These are phyloP conservation scores for Tremella yokohamensis DNA, from an alignment of 768 basidiomycete genomes.

Conservation along the genomic window DNA sequence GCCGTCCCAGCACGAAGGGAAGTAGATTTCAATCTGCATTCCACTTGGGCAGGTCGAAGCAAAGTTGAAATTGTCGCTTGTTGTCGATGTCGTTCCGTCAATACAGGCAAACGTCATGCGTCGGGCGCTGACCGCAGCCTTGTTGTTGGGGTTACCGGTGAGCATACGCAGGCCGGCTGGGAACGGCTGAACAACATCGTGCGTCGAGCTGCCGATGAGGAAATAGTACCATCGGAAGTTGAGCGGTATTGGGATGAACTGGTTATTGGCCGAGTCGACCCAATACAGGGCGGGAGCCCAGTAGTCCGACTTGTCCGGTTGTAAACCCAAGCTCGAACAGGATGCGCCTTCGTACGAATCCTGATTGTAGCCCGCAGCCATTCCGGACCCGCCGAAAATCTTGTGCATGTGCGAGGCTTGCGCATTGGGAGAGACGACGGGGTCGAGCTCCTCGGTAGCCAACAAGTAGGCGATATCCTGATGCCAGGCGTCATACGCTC, in stretches of 20 bases:
- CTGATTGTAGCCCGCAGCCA: constrained; percentile 41
- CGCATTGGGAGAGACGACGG: constrained; percentile 39
- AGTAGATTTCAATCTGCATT: constrained; percentile 39
- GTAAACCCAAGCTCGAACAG: constrained; percentile 36
- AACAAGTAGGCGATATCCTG: constrained; percentile 28
- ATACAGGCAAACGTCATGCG: too few species aligned
- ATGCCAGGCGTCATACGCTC: constrained; percentile 39
- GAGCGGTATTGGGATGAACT: constrained; percentile 14
- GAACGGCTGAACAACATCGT: constrained; percentile 34
- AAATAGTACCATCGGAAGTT: constrained; percentile 47
- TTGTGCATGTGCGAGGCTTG: constrained; percentile 41
- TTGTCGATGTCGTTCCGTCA: constrained; percentile 20
- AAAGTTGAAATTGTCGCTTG: constrained; percentile 38
- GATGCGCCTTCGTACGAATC: constrained; percentile 14
- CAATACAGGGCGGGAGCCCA: constrained; percentile 30
- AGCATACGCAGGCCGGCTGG: constrained; percentile 48
- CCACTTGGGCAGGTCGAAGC: constrained; percentile 28
- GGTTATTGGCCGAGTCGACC: constrained; percentile 6
- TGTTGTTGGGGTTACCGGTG: constrained; percentile 39
- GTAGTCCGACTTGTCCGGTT: constrained; percentile 46
- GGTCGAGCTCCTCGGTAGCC: constrained; percentile 42
- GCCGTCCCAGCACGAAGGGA: constrained; percentile 47
- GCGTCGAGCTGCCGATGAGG: constrained; percentile 28
- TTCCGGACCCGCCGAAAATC: constrained; percentile 19
- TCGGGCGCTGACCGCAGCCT: neutral